Conservation (phyloP, 1,139 yeast genomes). For the Diutina mesorugosa region DNA sequence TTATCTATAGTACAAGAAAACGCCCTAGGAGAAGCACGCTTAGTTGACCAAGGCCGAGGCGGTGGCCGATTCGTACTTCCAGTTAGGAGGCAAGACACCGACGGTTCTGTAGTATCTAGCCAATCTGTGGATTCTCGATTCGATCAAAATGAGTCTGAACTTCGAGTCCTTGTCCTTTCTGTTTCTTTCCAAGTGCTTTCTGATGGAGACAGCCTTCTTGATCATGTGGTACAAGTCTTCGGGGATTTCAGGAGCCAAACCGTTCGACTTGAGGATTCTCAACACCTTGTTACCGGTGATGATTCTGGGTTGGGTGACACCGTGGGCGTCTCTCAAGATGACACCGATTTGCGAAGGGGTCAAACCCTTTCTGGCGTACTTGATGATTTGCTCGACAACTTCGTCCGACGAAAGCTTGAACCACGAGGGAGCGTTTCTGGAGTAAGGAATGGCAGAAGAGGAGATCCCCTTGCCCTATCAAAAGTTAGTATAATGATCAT, state of each 20-base stretch:
- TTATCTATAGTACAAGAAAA: constrained; percentile 1
- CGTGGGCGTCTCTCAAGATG: constrained; percentile 98
- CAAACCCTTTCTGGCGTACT: constrained; percentile 99
- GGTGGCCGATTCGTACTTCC: constrained; percentile 99
- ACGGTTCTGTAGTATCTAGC: constrained; percentile 99
- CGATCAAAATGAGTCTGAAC: constrained; percentile 99
- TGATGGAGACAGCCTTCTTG: constrained; percentile 98
- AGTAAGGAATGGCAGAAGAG: constrained; percentile 98
- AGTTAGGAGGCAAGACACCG: constrained; percentile 97
- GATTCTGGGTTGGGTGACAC: constrained; percentile 95
- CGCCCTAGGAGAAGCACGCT: constrained; percentile 6
- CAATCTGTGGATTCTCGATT: constrained; percentile 99
- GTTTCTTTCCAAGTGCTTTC: constrained; percentile 99
- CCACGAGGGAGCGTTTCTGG: constrained; percentile 99
- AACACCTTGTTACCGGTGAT: constrained; percentile 99
- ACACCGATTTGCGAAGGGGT: constrained; percentile 99
- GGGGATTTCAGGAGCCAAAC: constrained; percentile 99
- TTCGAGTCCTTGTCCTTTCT: constrained; percentile 99
- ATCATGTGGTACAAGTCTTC: constrained; percentile 98
- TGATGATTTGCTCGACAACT: constrained; percentile 95
- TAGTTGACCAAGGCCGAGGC: constrained; percentile 99
- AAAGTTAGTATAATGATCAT: constrained; percentile 17
- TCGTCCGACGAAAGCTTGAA: constrained; percentile 94
- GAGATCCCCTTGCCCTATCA: constrained; percentile 96
- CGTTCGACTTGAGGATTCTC: constrained; percentile 98